Base-by-base conservation (phyloP, 2,329 filamentous ascomycete species). In the Fonsecaea pedrosoi region DNA sequence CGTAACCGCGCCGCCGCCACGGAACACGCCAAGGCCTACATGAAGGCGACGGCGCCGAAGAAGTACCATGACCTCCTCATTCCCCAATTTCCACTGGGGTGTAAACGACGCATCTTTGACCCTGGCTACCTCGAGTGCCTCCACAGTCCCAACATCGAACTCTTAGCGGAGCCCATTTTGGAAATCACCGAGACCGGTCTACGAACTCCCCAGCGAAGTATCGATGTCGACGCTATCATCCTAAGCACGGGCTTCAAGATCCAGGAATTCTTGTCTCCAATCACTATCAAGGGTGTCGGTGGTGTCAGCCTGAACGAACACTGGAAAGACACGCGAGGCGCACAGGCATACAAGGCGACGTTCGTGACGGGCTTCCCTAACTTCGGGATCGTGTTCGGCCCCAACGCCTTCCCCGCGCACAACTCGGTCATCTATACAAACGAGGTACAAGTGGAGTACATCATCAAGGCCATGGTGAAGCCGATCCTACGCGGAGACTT, bases 31-130 rank as follows among this genome's bases (percentile, higher is more conserved):
- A 45, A 35, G 37, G 62, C 72, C 7, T 77, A 82, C 48, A 83
- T 87, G 80, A 82, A 79, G 62, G 71, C 74, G 2, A 78, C 75
- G 0, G 84, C 84, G 0, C 88, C 88, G 0, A 77, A 82, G 59
- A 85, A 87, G 74, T 90, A 89, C 64, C 85, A 86, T 67, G 83
- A 87, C 30, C 79, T 87, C 3, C 75, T 90, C 34, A 86, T 86
- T 0, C 88, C 88, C 0, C 82, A 89, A 54, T 90, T 87, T 64
- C 80, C 82, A 42, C 75, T 89, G 10, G 86, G 87, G 0, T 89
- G 87, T 77, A 90, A 89, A 77, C 78, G 88, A 32, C 81, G 86
- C n/a, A 84, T 90, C 64, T 85, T 84, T 62, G 86, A 89, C 66
- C 79, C 82, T 2, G 79, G 79, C 0, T 90, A 88, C 78, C 80